Conservation (phyloP, 768 basidiomycete genomes). For the Phylloporus scabripes region DNA sequence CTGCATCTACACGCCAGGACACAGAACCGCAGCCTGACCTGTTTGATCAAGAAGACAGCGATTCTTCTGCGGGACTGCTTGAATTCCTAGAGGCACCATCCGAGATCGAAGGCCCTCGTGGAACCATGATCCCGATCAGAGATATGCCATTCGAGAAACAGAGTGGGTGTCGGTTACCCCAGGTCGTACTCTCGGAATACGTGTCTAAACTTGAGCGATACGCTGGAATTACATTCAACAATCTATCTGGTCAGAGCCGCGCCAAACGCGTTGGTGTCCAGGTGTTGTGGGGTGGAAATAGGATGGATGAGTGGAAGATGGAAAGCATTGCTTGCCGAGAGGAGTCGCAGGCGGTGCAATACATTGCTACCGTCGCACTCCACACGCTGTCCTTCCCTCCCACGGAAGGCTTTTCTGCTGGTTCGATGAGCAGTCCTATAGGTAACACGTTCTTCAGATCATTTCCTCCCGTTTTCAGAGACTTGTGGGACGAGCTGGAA, state of each 20-base stretch:
- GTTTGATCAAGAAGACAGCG: constrained; percentile 49
- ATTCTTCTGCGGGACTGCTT: constrained; percentile 57
- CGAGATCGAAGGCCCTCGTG: constrained; percentile 51
- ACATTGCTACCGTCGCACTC: constrained; percentile 79
- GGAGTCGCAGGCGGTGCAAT: constrained; percentile 80
- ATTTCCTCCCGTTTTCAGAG: constrained; percentile 78
- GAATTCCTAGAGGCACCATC: constrained; percentile 64
- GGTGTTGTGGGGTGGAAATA: constrained; percentile 67
- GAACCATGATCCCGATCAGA: constrained; percentile 48
- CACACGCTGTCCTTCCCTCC: constrained; percentile 67
- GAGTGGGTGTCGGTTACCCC: constrained; percentile 79
- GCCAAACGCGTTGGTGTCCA: constrained; percentile 67
- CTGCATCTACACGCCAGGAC: background rate
- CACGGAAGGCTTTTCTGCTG: constrained; percentile 58
- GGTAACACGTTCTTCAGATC: constrained; percentile 65
- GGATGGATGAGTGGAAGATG: constrained; percentile 72
- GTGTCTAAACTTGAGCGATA: constrained; percentile 67
- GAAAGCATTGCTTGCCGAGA: constrained; percentile 76
- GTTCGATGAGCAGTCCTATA: constrained; percentile 40
- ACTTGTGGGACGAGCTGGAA: constrained; percentile 92
- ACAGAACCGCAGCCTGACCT: constrained; percentile 33
- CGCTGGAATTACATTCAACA: constrained; percentile 64
- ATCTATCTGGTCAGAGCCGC: constrained; percentile 65
- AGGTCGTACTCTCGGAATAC: constrained; percentile 59
- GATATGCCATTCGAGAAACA: constrained; percentile 83